Conservation (phyloP, 2,329 filamentous ascomycete genomes). For the Phialophora macrospora region DNA sequence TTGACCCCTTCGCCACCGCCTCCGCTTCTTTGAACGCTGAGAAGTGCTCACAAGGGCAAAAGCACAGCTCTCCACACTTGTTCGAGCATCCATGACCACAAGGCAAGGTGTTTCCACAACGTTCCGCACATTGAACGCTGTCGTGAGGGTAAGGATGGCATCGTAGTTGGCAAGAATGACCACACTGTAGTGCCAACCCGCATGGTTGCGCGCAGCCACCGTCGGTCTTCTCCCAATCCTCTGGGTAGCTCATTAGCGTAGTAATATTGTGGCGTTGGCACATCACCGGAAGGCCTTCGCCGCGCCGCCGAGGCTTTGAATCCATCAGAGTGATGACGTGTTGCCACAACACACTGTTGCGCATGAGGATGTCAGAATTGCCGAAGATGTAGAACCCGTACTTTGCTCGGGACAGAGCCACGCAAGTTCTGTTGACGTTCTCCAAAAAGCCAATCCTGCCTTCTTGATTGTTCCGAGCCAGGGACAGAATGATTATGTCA, state of each 20-base stretch:
- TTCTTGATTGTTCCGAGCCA: constrained; percentile 71
- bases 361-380: constrained; percentile 63
- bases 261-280: constrained; percentile 65
- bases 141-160: constrained; percentile 55
- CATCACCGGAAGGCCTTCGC: constrained; percentile 63
- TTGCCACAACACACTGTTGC: constrained; percentile 57
- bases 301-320: constrained; percentile 47
- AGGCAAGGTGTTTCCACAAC: constrained; percentile 41
- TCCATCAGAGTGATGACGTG: constrained; percentile 54
- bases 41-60: constrained; percentile 33
- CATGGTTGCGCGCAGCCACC: constrained; percentile 61
- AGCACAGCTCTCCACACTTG: constrained; percentile 31
- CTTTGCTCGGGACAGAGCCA: constrained; percentile 71
- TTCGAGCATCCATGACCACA: constrained; percentile 35
- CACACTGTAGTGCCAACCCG: constrained; percentile 52
- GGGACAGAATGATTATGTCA: constrained; percentile 76
- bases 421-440: constrained; percentile 66
- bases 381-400: constrained; percentile 86
- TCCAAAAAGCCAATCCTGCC: constrained; percentile 73
- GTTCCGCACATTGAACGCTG: constrained; percentile 44
- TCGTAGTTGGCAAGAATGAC: constrained; percentile 57
- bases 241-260: constrained; percentile 53
- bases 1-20: background rate
- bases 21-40: constrained; percentile 7
- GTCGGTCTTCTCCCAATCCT: constrained; percentile 55